Percentiles rank a stretch among this genome's conserved stretches.
Conservation (phyloP, 106 monocot species). For the Acanthochlamys bracteata region DNA sequence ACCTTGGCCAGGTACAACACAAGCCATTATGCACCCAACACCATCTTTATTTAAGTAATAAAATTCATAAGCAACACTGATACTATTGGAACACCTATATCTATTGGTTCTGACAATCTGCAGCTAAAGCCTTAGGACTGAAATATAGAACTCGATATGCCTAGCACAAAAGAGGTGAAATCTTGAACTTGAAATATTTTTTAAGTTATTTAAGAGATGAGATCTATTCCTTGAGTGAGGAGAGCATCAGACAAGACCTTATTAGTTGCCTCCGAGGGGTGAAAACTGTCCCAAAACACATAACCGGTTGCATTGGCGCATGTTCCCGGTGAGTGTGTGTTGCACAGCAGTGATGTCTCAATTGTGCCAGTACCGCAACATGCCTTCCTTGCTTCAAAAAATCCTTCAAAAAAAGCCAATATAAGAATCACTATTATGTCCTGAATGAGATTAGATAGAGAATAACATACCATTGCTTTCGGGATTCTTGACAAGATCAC, state of each 20-base stretch:
- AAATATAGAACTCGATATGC: too few species aligned
- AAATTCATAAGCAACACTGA: too few species aligned
- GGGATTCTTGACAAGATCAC: slow-evolving; percentile 50
- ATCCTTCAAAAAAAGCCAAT: slow-evolving; percentile 25
- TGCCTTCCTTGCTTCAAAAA: slow-evolving; percentile 71
- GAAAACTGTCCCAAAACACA: slow-evolving; percentile 93
- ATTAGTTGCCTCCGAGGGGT: slow-evolving; percentile 77
- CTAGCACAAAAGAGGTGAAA: too few species aligned
- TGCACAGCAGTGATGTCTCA: slow-evolving; percentile 85
- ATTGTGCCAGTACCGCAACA: slow-evolving; percentile 92
- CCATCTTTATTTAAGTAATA: too few species aligned
- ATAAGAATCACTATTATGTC: background rate
- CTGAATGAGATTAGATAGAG: background rate
- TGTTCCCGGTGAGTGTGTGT: slow-evolving; percentile 55
- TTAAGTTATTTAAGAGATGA: slow-evolving; percentile 42
- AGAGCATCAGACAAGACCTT: slow-evolving; percentile 48
- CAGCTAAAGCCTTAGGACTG: too few species aligned
- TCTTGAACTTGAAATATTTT: too few species aligned
- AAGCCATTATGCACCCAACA: too few species aligned
- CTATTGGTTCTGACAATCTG: too few species aligned
- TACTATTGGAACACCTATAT: too few species aligned
- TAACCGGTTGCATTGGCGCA: slow-evolving; percentile 82
- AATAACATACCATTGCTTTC: slow-evolving; percentile 27
- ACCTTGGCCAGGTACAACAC: too few species aligned
- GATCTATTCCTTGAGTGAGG: slow-evolving; percentile 64